Base-by-base conservation (phyloP, 176 grass and related monocot species). In the Carex littledalei region DNA sequence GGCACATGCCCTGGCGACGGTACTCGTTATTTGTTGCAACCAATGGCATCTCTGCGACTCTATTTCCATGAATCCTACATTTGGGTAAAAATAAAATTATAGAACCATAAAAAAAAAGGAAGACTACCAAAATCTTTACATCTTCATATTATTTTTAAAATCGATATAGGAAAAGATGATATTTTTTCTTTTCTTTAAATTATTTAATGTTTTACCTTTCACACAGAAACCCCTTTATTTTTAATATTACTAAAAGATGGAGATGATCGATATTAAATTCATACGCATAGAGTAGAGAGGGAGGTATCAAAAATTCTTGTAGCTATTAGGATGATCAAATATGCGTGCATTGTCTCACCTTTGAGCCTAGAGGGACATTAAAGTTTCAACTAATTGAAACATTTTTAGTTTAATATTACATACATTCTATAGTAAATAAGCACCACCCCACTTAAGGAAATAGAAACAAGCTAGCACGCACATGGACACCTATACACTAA, bases 1-100 rank as follows among this genome's bases (percentile, higher is more conserved):
- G 90, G 80, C 96, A 99, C 93, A 99, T 94, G 69, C 96, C 96
- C 91, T 92, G 88, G 14, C 91, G 91, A 24, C 93, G 93, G 88
- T 91, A 90, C 82, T 95, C 91, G 13, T 74, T 39, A 84, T 80
- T 92, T 85, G 96, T 94, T 84, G 96, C 91, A 45, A 99, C 89
- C 20, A 99, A 92, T 72, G 93, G 96, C 67, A 99, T 81, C 58
- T 99, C 93, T 3, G 93, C 96, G 21, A 92, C 93, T 92, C 84
- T 92, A 72, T 87, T 89, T 18, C 96, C 96, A 94, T 99, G 96
- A 61, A 99, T 68, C 78, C 93, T 99, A 83, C 45, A 89, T 66
- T 85, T 76, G 15, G 8, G 32, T 65, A 83, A 53, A 52, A 22
- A 52, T 54, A 55, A 83, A 52, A 55, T 68, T 54, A 65, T 43